Evolutionary conservation across 345 rosid species (phyloP).

Genomic region (Populus tremula): DNA sequence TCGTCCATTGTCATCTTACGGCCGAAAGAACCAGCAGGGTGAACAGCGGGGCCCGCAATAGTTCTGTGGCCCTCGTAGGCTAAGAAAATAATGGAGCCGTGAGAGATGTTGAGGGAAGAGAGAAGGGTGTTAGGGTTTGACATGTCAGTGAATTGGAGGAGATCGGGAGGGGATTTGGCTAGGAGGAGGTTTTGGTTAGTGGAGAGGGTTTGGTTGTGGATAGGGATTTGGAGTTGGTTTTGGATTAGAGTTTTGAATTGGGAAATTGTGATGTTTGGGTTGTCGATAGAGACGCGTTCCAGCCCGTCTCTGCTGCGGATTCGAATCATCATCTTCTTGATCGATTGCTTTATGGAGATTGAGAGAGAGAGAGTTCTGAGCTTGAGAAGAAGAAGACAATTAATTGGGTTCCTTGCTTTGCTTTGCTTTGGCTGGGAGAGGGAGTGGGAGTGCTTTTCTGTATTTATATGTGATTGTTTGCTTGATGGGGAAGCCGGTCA

Average conservation of each 20-base stretch:
- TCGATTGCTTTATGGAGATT: neutral
- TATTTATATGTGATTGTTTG: conserved; percentile 7
- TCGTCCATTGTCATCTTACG: conserved; percentile 97
- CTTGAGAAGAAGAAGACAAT: neutral
- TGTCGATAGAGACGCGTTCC: conserved; percentile 67
- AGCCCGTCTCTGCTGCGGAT: conserved; percentile 94
- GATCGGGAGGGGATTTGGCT: conserved; percentile 57
- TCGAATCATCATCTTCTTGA: conserved; percentile 62
- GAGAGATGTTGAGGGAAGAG: conserved; percentile 58
- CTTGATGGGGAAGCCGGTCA: conserved; percentile 11
- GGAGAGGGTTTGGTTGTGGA: conserved; percentile 72
- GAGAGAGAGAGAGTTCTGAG: neutral
- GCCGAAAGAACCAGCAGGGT: conserved; percentile 87
- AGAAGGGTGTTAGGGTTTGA: conserved; percentile 46
- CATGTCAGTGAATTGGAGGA: conserved; percentile 62
- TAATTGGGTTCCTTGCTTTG: neutral
- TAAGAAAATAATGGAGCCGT: conserved; percentile 73
- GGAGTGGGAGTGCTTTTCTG: neutral
- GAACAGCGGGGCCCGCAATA: conserved; percentile 58
- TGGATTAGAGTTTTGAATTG: conserved; percentile 76
- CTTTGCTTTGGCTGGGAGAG: neutral
- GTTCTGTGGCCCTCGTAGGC: conserved; percentile 78
- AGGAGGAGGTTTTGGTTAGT: conserved; percentile 69
- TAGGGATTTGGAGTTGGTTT: conserved; percentile 75
- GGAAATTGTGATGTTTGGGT: conserved; percentile 46